Conservation (phyloP, 345 rosid species). For the Garcia nutans region DNA sequence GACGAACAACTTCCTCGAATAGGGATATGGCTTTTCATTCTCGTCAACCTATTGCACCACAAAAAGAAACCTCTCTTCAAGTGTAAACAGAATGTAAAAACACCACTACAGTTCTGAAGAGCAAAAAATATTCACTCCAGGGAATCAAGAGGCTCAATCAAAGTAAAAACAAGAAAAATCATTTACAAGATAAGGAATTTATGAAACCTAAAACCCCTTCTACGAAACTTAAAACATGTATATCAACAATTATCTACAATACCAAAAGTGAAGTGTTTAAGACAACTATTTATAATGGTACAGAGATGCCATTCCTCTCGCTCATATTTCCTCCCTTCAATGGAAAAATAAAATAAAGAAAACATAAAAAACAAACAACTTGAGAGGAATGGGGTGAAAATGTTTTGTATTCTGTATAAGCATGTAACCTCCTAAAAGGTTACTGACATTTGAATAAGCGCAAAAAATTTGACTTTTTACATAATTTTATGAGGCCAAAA, state of each 20-base stretch:
- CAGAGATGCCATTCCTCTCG: not conserved
- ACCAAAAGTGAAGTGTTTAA: not conserved
- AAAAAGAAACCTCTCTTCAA: not conserved
- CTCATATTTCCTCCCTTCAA: not conserved
- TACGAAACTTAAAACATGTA: not conserved
- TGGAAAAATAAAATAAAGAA: too few relatives aligned
- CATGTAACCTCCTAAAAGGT: not conserved
- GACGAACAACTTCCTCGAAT: constrained; percentile 64
- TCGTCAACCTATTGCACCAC: constrained; percentile 72
- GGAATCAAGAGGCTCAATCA: not conserved
- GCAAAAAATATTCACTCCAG: not conserved
- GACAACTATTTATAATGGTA: not conserved
- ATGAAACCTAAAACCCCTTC: not conserved
- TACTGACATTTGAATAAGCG: not conserved
- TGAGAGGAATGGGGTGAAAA: not conserved
- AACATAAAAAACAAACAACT: not conserved
- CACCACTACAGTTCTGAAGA: not conserved
- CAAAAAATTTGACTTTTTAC: not conserved
- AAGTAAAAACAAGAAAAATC: not conserved
- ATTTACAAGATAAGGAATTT: not conserved
- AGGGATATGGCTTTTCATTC: constrained; percentile 93
- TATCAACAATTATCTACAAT: not conserved
- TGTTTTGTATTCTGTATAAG: not conserved
- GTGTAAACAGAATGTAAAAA: not conserved
- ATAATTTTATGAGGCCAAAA: not conserved